Evolutionary conservation across 2,329 filamentous ascomycete genomes (phyloP).

Genomic region (Eutypella sp.): DNA sequence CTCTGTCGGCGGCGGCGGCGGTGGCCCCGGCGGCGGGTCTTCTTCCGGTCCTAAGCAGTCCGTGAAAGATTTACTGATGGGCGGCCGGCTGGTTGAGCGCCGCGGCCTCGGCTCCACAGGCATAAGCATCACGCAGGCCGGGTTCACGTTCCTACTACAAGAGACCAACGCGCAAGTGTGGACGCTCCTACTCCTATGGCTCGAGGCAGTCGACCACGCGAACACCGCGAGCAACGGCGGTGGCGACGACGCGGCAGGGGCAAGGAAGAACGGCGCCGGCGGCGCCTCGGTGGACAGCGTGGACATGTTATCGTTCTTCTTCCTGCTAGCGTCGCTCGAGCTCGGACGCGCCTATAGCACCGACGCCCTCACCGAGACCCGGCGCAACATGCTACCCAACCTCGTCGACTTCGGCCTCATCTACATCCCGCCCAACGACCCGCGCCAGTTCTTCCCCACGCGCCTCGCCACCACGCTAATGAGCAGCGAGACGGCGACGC

Average conservation of each 20-base stretch:
- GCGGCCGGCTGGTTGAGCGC: conserved; percentile 73
- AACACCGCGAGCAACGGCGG: too few relatives aligned
- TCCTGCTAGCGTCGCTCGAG: conserved; percentile 89
- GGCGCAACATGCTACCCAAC: conserved; percentile 83
- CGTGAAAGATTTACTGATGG: conserved; percentile 78
- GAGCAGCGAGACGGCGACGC: conserved; percentile 63
- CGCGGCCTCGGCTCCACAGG: conserved; percentile 33
- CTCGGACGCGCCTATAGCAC: conserved; percentile 90
- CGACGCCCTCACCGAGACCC: conserved; percentile 71
- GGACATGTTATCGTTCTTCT: conserved; percentile 93
- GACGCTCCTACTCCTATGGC: conserved; percentile 89
- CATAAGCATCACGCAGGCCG: conserved; percentile 81
- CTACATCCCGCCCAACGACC: conserved; percentile 59
- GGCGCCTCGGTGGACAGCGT: conserved; percentile 74
- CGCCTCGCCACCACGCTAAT: conserved; percentile 91
- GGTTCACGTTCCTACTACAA: conserved; percentile 91
- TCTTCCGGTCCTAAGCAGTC: conserved; percentile 59
- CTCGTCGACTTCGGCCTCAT: conserved; percentile 91
- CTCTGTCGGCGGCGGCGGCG: conserved; percentile 54
- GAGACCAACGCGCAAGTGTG: conserved; percentile 96
- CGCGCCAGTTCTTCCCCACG: conserved; percentile 76
- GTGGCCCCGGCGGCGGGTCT: conserved; percentile 37
- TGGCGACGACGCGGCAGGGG: conserved; percentile 12
- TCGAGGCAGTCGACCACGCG: conserved; percentile 69
- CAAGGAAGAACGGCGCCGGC: too few relatives aligned